Evolutionary conservation across 2,329 filamentous ascomycete species (phyloP).

Genomic region (Thelonectria discophora): DNA sequence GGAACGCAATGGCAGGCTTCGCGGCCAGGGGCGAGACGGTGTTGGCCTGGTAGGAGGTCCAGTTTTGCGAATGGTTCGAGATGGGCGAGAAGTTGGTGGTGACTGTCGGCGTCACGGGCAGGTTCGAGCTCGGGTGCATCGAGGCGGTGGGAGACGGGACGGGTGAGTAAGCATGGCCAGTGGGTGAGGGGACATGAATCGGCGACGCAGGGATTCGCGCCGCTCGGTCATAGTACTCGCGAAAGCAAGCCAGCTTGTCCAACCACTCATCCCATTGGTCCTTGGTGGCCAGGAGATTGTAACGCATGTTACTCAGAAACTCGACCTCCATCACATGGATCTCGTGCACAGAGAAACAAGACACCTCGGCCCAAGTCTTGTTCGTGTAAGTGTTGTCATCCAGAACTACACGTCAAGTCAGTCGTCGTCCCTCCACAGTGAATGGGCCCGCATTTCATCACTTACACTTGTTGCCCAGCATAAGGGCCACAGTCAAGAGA

Average conservation of each 20-base stretch:
- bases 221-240: constrained; percentile 81
- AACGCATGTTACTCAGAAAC: constrained; percentile 98
- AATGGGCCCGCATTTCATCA: constrained; percentile 25
- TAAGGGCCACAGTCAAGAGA: constrained; percentile 90
- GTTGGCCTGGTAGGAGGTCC: constrained; percentile 52
- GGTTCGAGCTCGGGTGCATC: constrained; percentile 43
- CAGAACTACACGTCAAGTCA: constrained; percentile 66
- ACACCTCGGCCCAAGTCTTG: constrained; percentile 99
- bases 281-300: constrained; percentile 87
- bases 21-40: constrained; percentile 58
- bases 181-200: constrained; percentile 53
- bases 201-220: constrained; percentile 56
- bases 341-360: constrained; percentile 89
- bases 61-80: constrained; percentile 49
- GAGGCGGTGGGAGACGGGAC: constrained; percentile 58
- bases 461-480: constrained; percentile 97
- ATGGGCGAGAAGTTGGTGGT: constrained; percentile 54
- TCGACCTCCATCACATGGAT: constrained; percentile 99
- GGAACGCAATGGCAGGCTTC: constrained; percentile 55
- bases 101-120: constrained; percentile 47
- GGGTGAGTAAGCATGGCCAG: constrained; percentile 55
- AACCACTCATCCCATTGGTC: constrained; percentile 91
- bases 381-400: constrained; percentile 99
- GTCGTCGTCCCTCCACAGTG: constrained; percentile 26
- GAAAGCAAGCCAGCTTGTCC: constrained; percentile 80